These are phyloP conservation scores for Penicillium cataractarum DNA, from an alignment of 495 filamentous ascomycete species.

Conservation along the genomic window DNA sequence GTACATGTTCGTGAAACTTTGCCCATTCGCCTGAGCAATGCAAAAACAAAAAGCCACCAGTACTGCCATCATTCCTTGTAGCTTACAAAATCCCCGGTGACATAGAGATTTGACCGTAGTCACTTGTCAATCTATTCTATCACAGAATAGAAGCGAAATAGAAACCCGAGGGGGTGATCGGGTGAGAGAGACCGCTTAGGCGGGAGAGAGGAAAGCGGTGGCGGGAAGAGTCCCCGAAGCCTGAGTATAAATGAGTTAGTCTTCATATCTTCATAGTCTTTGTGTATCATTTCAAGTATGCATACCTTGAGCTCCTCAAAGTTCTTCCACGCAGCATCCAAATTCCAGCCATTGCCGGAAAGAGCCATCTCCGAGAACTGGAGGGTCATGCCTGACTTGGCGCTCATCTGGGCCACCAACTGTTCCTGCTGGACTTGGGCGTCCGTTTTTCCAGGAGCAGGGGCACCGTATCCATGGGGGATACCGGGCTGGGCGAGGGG, in stretches of 20 bases:
- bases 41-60: constrained; percentile 28
- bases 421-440: constrained; percentile 59
- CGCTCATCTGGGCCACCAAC: constrained; percentile 66
- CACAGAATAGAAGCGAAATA: constrained; percentile 8
- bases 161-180: neutral
- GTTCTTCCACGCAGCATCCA: constrained; percentile 64
- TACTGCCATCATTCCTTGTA: constrained; percentile 17
- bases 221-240: constrained; percentile 45
- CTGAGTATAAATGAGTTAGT: constrained; percentile 32
- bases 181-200: constrained; percentile 8
- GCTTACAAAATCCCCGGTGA: neutral
- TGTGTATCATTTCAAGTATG: neutral
- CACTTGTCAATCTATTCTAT: constrained; percentile 2
- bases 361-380: constrained; percentile 75
- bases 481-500: constrained; percentile 26
- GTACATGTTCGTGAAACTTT: constrained; percentile 25
- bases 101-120: neutral
- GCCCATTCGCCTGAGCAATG: constrained; percentile 48
- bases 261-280: neutral
- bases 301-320: constrained; percentile 63
- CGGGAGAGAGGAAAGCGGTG: constrained; percentile 41
- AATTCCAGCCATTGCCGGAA: constrained; percentile 71
- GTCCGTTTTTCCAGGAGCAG: constrained; percentile 44
- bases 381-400: constrained; percentile 70
- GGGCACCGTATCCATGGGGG: constrained; percentile 46